A percentile compares a stretch with the other conserved stretches of the same genome.
Evolutionary conservation across 306 rosid genomes (phyloP).

Genomic region (Fragaria iinumae): DNA sequence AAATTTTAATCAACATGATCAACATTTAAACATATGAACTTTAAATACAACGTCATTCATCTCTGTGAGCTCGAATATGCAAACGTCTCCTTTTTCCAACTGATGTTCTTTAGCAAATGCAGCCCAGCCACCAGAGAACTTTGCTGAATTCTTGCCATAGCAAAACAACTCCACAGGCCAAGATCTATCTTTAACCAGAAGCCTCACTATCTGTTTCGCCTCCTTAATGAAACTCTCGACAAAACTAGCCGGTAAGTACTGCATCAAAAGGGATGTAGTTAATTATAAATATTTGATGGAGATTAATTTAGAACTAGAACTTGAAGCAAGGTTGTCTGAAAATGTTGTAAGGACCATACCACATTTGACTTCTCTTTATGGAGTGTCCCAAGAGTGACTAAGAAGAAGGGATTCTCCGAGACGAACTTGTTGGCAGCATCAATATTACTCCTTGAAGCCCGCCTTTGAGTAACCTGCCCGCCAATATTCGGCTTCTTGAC

Average conservation of each 20-base stretch:
- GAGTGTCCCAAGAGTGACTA: background rate
- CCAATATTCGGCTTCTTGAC: background rate
- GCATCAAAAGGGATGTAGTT: background rate
- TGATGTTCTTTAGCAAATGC: background rate
- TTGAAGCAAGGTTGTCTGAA: background rate
- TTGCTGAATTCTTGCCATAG: background rate
- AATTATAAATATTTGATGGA: background rate
- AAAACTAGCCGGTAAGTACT: background rate
- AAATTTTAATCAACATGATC: too few relatives aligned
- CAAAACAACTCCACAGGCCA: background rate
- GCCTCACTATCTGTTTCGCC: background rate
- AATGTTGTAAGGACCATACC: background rate
- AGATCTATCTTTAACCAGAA: background rate
- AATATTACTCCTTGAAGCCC: background rate
- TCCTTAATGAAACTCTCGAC: background rate
- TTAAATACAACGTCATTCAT: background rate
- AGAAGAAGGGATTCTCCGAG: background rate
- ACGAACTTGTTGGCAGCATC: background rate
- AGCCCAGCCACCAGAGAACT: constrained; percentile 3
- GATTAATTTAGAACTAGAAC: background rate
- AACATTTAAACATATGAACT: background rate
- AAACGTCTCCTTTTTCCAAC: background rate
- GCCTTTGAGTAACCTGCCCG: constrained; percentile 1
- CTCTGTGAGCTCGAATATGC: background rate
- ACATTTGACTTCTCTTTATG: background rate